These are phyloP conservation scores for Pythium aphanidermatum DNA, from an alignment of 352 stramenopile species.

Conservation along the genomic window DNA sequence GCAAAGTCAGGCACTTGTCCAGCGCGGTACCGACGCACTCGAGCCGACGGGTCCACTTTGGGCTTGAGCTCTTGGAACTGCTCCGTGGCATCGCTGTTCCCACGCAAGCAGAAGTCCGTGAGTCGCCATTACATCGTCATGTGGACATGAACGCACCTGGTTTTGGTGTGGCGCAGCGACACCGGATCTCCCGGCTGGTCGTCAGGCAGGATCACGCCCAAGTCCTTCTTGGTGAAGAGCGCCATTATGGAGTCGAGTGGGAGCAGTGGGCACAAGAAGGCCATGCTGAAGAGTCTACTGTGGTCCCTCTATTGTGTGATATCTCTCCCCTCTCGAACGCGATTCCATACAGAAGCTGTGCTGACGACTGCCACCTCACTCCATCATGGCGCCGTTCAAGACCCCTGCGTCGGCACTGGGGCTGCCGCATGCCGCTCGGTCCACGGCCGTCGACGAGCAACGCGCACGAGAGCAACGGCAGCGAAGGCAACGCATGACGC, in stretches of 20 bases:
- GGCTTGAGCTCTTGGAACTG: slow-evolving; percentile 68
- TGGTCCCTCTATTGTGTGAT: slow-evolving; percentile 2
- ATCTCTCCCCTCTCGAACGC: background rate
- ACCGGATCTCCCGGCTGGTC: slow-evolving; percentile 70
- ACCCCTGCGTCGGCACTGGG: slow-evolving; percentile 51
- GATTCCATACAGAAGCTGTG: too few relatives aligned
- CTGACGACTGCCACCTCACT: too few relatives aligned
- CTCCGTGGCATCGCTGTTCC: slow-evolving; percentile 54
- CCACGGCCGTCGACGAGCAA: slow-evolving; percentile 11
- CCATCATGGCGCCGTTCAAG: slow-evolving; percentile 23
- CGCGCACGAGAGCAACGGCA: slow-evolving; percentile 10
- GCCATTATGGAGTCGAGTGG: too few relatives aligned
- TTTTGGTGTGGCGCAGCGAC: slow-evolving; percentile 73
- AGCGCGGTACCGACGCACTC: slow-evolving; percentile 77
- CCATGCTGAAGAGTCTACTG: too few relatives aligned
- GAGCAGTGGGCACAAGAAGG: too few relatives aligned
- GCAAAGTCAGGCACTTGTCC: slow-evolving; percentile 78
- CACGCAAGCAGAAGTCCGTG: background rate
- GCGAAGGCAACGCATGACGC: background rate
- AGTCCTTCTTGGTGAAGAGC: slow-evolving; percentile 86
- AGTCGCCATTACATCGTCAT: too few relatives aligned
- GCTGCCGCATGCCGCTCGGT: slow-evolving; percentile 31
- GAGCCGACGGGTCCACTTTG: slow-evolving; percentile 73
- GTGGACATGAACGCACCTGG: slow-evolving; percentile 38
- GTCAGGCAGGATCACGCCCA: slow-evolving; percentile 75